Percentiles rank a stretch among this genome's conserved stretches.
Evolutionary conservation across 306 rosid species (phyloP).

Genomic region (Cucurbita argyrosperma): DNA sequence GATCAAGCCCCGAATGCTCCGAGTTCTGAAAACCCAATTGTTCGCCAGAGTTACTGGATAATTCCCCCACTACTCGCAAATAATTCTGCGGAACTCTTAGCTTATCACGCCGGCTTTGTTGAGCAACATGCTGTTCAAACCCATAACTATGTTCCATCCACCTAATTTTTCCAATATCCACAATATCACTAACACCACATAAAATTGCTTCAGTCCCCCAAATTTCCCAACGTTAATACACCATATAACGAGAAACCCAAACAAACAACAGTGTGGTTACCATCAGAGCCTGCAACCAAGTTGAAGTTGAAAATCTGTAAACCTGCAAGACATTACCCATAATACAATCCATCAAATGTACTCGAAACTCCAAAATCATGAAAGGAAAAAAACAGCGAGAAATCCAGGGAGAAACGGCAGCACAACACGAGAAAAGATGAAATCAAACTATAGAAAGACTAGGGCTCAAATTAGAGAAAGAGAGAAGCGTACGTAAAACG

Average conservation of each 20-base stretch:
- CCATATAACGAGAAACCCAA: not conserved
- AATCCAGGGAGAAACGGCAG: not conserved
- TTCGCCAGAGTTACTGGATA: not conserved
- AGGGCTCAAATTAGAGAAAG: not conserved
- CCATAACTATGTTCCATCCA: constrained; percentile 43
- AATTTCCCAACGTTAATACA: not conserved
- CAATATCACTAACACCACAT: not conserved
- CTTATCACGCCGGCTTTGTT: constrained; percentile 75
- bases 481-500: not conserved
- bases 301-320: not conserved
- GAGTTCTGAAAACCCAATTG: constrained; percentile 8
- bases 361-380: not conserved
- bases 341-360: not conserved
- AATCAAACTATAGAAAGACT: not conserved
- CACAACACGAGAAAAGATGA: not conserved
- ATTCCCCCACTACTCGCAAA: not conserved
- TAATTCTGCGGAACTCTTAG: constrained; percentile 39
- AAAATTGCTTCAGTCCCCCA: not conserved
- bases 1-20: constrained; percentile 15
- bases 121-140: constrained; percentile 72
- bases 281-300: too few relatives aligned
- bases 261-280: not conserved
- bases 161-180: not conserved
- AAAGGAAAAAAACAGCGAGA: not conserved
- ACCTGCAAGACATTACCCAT: not conserved